Base-by-base conservation (phyloP, 139 green algal genomes). In the Limnomonas spitsbergensis region DNA sequence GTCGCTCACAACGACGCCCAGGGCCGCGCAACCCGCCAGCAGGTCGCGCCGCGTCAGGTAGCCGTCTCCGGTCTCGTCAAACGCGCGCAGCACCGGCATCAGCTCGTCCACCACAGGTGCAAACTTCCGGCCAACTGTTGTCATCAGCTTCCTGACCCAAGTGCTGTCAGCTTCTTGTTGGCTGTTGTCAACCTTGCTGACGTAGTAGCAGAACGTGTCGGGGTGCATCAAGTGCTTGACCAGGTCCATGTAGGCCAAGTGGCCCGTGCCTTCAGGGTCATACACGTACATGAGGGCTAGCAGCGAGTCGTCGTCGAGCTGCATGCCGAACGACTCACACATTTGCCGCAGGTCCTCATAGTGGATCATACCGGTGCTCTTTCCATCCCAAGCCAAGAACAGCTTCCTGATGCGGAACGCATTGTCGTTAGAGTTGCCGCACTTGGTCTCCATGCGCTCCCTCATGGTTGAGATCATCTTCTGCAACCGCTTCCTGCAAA, bases 231-330 rank as follows among this genome's bases (percentile, higher is more conserved):
- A 42, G 31, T 78, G 73, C 47, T 70, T 69, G 31, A 78, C 73
- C 34, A 78, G 73, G 31, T 69, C 47, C 73, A 71, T 70, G 47
- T 78, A 78, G 4, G 42, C 73, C 14, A 78, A 32, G 52, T 78
- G 69, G 29, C 73, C 73, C 27, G 73, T 78, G 52, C 73, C 73
- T 42, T 78, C 47, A 36, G 73, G 73, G 73, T 78, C 86, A 80
- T 91, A 88, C 56, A 91, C 85, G 47, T 82, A 77, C 78, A 89
- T 94, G 1, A 94, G 78, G 3, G 92, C 90, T 36, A 96, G 84
- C 40, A 96, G 83, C 2, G 82, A 89, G 84, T 96, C 92, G 69
- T 96, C 90, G 79, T 93, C 90, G 34, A 96, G 84, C 89, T 96
- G 92, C 84, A 96, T 94, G 73, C 92, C 92, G 80, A 94, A 94